Base-by-base conservation (phyloP, 1,139 yeast genomes). In the Suhomyces bolitotheri region DNA sequence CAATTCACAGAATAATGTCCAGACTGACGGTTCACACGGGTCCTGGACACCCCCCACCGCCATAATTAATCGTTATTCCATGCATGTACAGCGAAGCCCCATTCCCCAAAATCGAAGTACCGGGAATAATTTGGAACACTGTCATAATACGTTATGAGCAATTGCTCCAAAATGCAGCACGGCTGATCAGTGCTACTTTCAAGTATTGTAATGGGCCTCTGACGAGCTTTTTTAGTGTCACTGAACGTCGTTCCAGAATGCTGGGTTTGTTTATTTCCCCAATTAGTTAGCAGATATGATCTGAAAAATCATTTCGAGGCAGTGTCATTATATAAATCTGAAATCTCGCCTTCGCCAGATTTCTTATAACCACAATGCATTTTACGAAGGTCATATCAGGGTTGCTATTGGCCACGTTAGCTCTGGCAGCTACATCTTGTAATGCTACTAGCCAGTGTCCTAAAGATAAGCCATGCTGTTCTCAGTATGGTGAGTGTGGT, bases 401-500 rank as follows among this genome's bases (percentile, higher is more conserved):
- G 12, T 49, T 45, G 17, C 23, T 37, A 10, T 26, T 37, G 34
- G 34, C 40, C 15, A 32, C 27, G 11, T 22, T 22, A 8, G 25
- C 32, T 5, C 37, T 33, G 40, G 40, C 40, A 11, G 59, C 64
- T 36, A n/a, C n/a, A n/a, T 41, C 56, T 6, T 85, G 95, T 62
- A 71, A 71, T 35, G 56, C 62, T 7, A 60, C 71, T 10, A 44
- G 49, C 12, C 54, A 62, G 10, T 88, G 96, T 62, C 96, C 96
- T 0, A 73, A 77, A 46, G 73, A 70, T 27, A 50, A 61, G 36
- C 96, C 96, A 29, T 88, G 96, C 56, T 88, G 96, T 57, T 80
- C 89, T 13, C 87, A 81, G 47, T 84, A 78, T 50, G 95, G 95
- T 23, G 69, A 64, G 12, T 88, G 96, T 70, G 96, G 96, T 35